phyloP scores from a whole-genome alignment of 2,329 filamentous ascomycete species.

The Fusarium humuli region DNA sequence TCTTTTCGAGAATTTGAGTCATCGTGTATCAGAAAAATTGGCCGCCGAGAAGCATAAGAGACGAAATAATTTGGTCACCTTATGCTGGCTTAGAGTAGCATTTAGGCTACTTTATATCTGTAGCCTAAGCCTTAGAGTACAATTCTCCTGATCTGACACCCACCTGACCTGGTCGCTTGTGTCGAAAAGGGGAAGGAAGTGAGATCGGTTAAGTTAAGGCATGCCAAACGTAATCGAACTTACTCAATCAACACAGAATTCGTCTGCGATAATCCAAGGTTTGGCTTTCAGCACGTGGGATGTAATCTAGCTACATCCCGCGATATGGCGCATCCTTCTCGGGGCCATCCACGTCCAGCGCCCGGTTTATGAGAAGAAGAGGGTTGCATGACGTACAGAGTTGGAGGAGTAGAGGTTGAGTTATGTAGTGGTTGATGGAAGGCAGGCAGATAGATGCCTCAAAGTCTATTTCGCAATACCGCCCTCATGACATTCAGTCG shows the following conservation, averaged over 20 bases:
- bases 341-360: conserved; percentile 17
- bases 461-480: conserved; percentile 9
- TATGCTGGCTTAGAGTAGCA: not conserved
- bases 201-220: not conserved
- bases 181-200: not conserved
- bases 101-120: not conserved
- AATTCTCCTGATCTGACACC: not conserved
- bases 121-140: not conserved
- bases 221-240: conserved; percentile 33
- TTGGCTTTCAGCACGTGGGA: conserved; percentile 26
- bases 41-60: not conserved
- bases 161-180: not conserved
- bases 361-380: conserved; percentile 24
- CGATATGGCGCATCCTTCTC: conserved; percentile 28
- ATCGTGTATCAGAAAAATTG: not conserved
- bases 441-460: not conserved
- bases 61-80: not conserved
- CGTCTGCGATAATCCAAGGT: conserved; percentile 17
- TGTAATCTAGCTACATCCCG: conserved; percentile 23
- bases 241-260: conserved; percentile 13
- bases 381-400: conserved; percentile 36
- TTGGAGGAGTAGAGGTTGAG: not conserved
- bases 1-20: not conserved
- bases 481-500: conserved; percentile 27
- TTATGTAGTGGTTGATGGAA: not conserved